Evolutionary conservation across 768 basidiomycete species (phyloP).

Genomic region (Pulveroboletus ravenelii): DNA sequence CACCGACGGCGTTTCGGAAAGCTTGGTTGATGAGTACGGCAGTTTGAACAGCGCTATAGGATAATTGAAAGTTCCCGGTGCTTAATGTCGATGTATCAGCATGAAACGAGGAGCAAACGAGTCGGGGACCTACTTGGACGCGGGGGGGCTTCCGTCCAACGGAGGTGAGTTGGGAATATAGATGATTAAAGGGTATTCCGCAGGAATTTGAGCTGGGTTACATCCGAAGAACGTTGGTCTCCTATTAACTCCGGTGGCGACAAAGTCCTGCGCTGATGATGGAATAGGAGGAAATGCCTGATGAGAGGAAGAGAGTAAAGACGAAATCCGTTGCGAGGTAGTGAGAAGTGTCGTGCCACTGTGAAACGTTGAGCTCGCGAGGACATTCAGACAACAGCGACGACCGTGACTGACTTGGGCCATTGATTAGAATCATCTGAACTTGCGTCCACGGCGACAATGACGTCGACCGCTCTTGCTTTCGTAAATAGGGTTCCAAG

Average conservation of each 20-base stretch:
- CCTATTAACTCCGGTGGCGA: slow-evolving; percentile 55
- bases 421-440: slow-evolving; percentile 55
- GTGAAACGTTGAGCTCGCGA: slow-evolving; percentile 1
- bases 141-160: slow-evolving; percentile 52
- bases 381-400: neutral
- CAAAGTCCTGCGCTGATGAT: slow-evolving; percentile 43
- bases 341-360: slow-evolving; percentile 53
- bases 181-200: slow-evolving; percentile 63
- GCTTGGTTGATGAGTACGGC: slow-evolving; percentile 60
- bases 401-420: slow-evolving; percentile 51
- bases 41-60: slow-evolving; percentile 53
- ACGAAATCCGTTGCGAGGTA: slow-evolving; percentile 41
- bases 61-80: slow-evolving; percentile 54
- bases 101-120: neutral
- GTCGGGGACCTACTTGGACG: slow-evolving; percentile 49
- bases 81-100: slow-evolving; percentile 27
- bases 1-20: slow-evolving; percentile 48
- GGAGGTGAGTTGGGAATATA: slow-evolving; percentile 80
- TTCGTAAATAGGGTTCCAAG: slow-evolving; percentile 68
- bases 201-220: slow-evolving; percentile 42
- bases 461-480: slow-evolving; percentile 63
- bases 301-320: slow-evolving; percentile 44
- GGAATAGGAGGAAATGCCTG: slow-evolving; percentile 66
- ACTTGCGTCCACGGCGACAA: slow-evolving; percentile 70
- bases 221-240: slow-evolving; percentile 83